Conservation (phyloP, 352 stramenopile species). For the Pythium chondricola region DNA sequence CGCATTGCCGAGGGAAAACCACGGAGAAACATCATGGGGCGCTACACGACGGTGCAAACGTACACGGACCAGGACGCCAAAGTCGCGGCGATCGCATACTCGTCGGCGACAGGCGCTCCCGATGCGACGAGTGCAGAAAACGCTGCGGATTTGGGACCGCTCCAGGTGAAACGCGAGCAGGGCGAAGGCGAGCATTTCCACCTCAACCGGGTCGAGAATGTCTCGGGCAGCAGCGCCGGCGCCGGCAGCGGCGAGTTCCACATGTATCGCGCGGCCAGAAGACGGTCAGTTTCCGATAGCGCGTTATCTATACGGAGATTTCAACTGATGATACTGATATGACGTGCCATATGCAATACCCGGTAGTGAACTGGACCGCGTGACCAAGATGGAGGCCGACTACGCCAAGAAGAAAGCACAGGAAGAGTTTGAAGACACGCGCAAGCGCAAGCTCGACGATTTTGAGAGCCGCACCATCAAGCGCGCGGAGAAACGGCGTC, state of each 20-base stretch:
- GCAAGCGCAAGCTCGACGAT: conserved; percentile 58
- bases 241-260: conserved; percentile 96
- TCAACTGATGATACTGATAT: too few species aligned
- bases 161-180: not conserved
- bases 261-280: conserved; percentile 92
- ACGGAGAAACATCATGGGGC: conserved; percentile 46
- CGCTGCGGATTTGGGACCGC: not conserved
- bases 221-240: conserved; percentile 91
- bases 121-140: not conserved
- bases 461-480: conserved; percentile 66
- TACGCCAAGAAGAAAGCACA: conserved; percentile 61
- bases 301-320: too few species aligned
- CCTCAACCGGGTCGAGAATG: conserved; percentile 90
- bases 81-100: conserved; percentile 60
- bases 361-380: conserved; percentile 87
- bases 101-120: conserved; percentile 1
- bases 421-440: conserved; percentile 59
- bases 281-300: conserved; percentile 51
- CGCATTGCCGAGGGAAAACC: too few species aligned
- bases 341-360: too few species aligned
- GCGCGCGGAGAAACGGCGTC: conserved; percentile 68
- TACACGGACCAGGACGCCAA: conserved; percentile 79
- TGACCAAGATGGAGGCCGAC: conserved; percentile 84
- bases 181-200: conserved; percentile 28
- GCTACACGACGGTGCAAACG: conserved; percentile 82